A percentile compares a stretch with the other conserved stretches of the same genome.
These are phyloP conservation scores for Saprolegnia parasitica DNA, from an alignment of 352 stramenopile genomes.

Conservation along the genomic window DNA sequence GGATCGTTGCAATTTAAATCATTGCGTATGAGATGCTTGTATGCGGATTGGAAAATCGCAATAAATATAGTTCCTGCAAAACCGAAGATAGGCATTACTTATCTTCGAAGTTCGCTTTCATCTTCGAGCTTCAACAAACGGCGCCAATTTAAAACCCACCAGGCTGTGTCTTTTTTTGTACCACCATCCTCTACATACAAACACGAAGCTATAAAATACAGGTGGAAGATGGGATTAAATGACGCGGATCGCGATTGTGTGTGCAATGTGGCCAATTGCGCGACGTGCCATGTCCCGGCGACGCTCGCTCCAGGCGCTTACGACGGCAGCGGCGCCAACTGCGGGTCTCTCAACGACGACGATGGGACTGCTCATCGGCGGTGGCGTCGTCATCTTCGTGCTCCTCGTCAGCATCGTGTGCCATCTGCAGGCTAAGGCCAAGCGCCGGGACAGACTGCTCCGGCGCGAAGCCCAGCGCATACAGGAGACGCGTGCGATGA, in stretches of 20 bases:
- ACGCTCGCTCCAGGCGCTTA: background rate
- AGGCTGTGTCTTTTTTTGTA: background rate
- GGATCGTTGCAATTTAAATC: background rate
- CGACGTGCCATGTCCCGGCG: background rate
- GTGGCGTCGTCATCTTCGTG: background rate
- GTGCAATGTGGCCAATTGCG: background rate
- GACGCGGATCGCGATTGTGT: background rate
- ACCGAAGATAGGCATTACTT: too few relatives aligned
- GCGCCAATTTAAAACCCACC: background rate
- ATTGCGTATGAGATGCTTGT: background rate
- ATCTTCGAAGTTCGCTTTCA: background rate
- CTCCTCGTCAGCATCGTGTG: background rate
- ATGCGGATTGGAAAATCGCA: too few relatives aligned
- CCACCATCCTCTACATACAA: background rate
- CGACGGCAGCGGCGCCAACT: too few relatives aligned
- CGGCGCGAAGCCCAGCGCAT: constrained; percentile 17
- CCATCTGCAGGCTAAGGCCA: background rate
- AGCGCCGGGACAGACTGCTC: background rate
- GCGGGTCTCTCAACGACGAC: background rate
- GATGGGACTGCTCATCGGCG: background rate
- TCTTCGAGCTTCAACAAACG: background rate
- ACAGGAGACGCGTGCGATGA: constrained; percentile 13
- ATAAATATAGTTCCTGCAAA: too few relatives aligned
- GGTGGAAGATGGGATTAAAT: too few relatives aligned
- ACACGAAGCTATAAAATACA: background rate